phyloP scores from a whole-genome alignment of 345 rosid genomes.

The Lepidium africanum region DNA sequence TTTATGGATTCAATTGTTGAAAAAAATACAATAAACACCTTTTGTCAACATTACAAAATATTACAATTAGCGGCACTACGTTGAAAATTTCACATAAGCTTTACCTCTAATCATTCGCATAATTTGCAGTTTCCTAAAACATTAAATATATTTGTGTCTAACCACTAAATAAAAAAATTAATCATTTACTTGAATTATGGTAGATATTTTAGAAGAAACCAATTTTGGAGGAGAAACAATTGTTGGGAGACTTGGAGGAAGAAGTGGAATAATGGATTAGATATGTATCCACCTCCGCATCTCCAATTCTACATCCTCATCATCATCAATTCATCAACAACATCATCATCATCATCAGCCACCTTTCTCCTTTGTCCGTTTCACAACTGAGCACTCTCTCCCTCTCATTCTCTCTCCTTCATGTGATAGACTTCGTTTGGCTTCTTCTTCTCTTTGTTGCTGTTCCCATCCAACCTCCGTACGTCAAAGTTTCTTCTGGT shows the following conservation, averaged over 20 bases:
- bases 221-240: background rate
- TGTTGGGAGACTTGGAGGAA: background rate
- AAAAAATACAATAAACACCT: too few species aligned
- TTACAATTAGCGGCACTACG: background rate
- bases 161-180: background rate
- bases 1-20: too few species aligned
- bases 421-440: conserved; percentile 26
- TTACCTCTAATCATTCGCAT: background rate
- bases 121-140: background rate
- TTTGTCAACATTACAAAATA: too few species aligned
- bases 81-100: background rate
- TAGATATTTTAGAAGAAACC: background rate
- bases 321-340: background rate
- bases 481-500: conserved; percentile 26
- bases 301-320: background rate
- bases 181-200: background rate
- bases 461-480: conserved; percentile 22
- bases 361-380: conserved; percentile 58
- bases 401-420: conserved; percentile 1
- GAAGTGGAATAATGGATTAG: conserved; percentile 17
- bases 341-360: conserved; percentile 33
- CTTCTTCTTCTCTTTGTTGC: conserved; percentile 22
- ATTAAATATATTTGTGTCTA: background rate
- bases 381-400: conserved; percentile 33
- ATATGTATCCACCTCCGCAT: conserved; percentile 22